A percentile compares a stretch with the other conserved stretches of the same genome.
Evolutionary conservation across 352 stramenopile genomes (phyloP).

Genomic region (Pythium aristosporum): DNA sequence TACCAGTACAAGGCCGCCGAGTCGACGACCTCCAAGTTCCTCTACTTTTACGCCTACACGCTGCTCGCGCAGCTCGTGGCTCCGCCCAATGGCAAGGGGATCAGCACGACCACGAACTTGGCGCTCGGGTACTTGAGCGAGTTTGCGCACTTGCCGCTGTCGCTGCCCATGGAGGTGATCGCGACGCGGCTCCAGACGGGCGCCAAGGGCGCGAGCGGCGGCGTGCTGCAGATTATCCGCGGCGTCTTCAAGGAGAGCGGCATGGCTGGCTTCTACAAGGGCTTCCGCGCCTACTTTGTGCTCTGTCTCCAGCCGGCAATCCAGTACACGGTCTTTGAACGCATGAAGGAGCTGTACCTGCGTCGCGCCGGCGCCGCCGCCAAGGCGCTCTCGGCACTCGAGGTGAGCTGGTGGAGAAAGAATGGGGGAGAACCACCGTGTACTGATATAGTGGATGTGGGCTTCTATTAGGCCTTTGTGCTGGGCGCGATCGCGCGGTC

Average conservation of each 20-base stretch:
- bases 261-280: constrained; percentile 80
- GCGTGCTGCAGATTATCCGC: constrained; percentile 61
- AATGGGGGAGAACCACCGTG: not conserved
- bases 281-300: constrained; percentile 91
- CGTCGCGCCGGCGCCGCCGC: constrained; percentile 56
- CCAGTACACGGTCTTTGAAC: constrained; percentile 97
- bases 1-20: constrained; percentile 86
- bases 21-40: constrained; percentile 85
- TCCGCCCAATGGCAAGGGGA: constrained; percentile 55
- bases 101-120: constrained; percentile 68
- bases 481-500: constrained; percentile 93
- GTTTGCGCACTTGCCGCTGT: constrained; percentile 72
- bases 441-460: constrained; percentile 2
- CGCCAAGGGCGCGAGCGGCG: constrained; percentile 33
- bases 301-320: constrained; percentile 97
- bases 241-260: constrained; percentile 71
- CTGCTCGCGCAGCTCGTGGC: constrained; percentile 65
- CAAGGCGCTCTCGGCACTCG: constrained; percentile 57
- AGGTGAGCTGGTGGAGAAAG: constrained; percentile 35
- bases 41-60: constrained; percentile 91
- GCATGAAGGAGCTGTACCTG: constrained; percentile 75
- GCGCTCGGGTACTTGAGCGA: constrained; percentile 84
- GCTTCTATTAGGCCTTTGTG: constrained; percentile 89
- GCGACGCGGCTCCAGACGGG: constrained; percentile 84
- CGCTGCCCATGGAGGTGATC: constrained; percentile 88